These are phyloP conservation scores for Linderina pennispora DNA, from an alignment of 192 early-diverging fungal species.

Conservation along the genomic window DNA sequence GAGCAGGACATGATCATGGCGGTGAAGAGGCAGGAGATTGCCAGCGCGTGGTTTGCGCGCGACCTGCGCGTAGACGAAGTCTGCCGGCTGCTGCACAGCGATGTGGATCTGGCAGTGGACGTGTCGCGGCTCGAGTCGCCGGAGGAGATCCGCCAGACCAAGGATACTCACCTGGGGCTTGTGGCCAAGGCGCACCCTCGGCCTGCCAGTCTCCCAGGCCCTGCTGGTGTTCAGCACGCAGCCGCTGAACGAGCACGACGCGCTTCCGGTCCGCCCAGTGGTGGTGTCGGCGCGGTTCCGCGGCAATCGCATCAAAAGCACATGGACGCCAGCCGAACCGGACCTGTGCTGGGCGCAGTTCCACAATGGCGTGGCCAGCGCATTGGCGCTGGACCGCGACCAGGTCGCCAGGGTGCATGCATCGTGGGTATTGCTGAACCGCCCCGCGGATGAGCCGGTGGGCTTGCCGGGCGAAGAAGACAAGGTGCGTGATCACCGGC, in stretches of 20 bases:
- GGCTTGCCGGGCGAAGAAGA: constrained; percentile 2
- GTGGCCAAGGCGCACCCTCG: constrained; percentile 56
- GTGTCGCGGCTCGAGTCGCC: neutral
- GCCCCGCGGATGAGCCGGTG: constrained; percentile 24
- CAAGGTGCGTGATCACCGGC: constrained; percentile 11
- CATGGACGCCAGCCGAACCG: constrained; percentile 10
- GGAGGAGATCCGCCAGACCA: constrained; percentile 8
- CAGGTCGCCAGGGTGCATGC: constrained; percentile 50
- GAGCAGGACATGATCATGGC: constrained; percentile 3
- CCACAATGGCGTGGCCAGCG: constrained; percentile 81
- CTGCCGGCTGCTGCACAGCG: constrained; percentile 13
- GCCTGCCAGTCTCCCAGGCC: constrained; percentile 62
- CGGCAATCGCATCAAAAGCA: constrained; percentile 48
- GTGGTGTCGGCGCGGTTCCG: constrained; percentile 56
- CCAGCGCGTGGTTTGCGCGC: constrained; percentile 11
- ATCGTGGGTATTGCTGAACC: constrained; percentile 79
- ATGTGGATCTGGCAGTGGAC: constrained; percentile 1
- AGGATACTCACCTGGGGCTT: too few species aligned
- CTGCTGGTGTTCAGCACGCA: constrained; percentile 61
- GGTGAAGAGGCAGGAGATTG: constrained; percentile 10
- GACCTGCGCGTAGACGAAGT: constrained; percentile 37
- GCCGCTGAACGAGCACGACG: constrained; percentile 48
- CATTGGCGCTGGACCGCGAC: constrained; percentile 57
- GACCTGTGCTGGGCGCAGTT: constrained; percentile 78
- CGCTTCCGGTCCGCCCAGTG: constrained; percentile 53